These are phyloP conservation scores for Penicillium desertorum DNA, from an alignment of 495 filamentous ascomycete species.

Conservation along the genomic window DNA sequence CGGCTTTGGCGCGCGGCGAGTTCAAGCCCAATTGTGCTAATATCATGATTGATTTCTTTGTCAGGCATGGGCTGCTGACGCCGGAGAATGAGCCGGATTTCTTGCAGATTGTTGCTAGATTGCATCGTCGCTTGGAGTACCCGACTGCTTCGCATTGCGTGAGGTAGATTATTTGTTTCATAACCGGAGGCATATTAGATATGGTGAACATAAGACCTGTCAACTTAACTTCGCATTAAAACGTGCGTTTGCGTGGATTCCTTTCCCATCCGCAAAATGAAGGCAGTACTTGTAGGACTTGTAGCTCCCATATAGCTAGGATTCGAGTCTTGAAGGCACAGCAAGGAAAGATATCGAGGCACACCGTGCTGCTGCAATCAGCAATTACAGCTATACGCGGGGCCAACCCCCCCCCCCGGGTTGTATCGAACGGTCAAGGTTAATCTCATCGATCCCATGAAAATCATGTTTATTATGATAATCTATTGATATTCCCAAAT, in stretches of 20 bases:
- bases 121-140: slow-evolving; percentile 82
- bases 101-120: slow-evolving; percentile 67
- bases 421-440: not conserved
- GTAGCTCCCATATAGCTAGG: too few relatives aligned
- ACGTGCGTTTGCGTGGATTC: not conserved
- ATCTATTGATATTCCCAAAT: slow-evolving; percentile 33
- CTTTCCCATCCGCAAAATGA: not conserved
- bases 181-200: not conserved
- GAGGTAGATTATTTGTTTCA: slow-evolving; percentile 8
- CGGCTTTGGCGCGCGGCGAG: slow-evolving; percentile 64
- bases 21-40: slow-evolving; percentile 96
- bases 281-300: not conserved
- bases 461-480: slow-evolving; percentile 23
- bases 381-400: not conserved
- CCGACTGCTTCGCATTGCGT: slow-evolving; percentile 55
- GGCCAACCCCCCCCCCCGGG: not conserved
- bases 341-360: not conserved
- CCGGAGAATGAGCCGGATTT: slow-evolving; percentile 80
- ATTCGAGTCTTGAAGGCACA: too few relatives aligned
- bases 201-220: slow-evolving; percentile 2
- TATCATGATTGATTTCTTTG: slow-evolving; percentile 84
- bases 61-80: slow-evolving; percentile 80
- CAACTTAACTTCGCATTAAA: not conserved
- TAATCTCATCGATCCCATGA: slow-evolving; percentile 12
- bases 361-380: not conserved